phyloP scores from a whole-genome alignment of 2,329 filamentous ascomycete species.

The Monosporascus cannonballus region DNA sequence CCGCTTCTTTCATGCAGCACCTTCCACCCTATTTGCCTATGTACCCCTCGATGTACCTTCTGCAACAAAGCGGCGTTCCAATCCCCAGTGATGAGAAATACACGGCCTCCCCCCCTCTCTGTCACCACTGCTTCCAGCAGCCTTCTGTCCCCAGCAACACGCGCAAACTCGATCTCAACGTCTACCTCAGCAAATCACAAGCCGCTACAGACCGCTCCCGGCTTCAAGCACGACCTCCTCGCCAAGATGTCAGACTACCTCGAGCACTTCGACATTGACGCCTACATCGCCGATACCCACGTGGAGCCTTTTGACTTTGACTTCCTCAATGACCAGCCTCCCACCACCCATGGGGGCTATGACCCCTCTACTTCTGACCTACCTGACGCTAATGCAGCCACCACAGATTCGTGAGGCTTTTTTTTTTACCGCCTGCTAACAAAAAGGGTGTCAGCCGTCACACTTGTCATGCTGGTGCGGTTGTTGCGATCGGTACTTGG shows the following conservation, averaged over 20 bases:
- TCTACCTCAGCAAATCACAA: constrained; percentile 6
- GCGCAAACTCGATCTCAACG: constrained; percentile 1
- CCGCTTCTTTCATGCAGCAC: not conserved
- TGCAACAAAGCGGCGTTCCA: constrained; percentile 5
- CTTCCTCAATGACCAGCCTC: not conserved
- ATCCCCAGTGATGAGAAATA: constrained; percentile 13
- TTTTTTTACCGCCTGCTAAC: constrained; percentile 26
- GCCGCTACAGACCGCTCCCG: constrained; percentile 6
- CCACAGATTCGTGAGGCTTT: constrained; percentile 21
- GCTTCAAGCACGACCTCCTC: constrained; percentile 12
- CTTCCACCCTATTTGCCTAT: constrained; percentile 15
- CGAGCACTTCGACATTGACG: constrained; percentile 8
- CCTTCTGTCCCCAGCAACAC: not conserved
- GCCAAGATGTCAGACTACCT: constrained; percentile 21
- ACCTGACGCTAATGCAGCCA: constrained; percentile 10
- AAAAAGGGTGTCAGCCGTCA: constrained; percentile 28
- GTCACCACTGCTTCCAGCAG: not conserved
- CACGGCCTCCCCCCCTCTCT: constrained; percentile 1
- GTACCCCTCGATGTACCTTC: constrained; percentile 10
- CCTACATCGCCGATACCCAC: not conserved
- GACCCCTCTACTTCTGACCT: constrained; percentile 1
- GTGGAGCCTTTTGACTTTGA: not conserved
- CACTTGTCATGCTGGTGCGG: too few species aligned
- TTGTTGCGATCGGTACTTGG: too few species aligned
- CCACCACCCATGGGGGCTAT: not conserved